A percentile compares a stretch with the other conserved stretches of the same genome.
These are phyloP conservation scores for Fusarium nanum DNA, from an alignment of 2,329 filamentous ascomycete species.

Conservation along the genomic window DNA sequence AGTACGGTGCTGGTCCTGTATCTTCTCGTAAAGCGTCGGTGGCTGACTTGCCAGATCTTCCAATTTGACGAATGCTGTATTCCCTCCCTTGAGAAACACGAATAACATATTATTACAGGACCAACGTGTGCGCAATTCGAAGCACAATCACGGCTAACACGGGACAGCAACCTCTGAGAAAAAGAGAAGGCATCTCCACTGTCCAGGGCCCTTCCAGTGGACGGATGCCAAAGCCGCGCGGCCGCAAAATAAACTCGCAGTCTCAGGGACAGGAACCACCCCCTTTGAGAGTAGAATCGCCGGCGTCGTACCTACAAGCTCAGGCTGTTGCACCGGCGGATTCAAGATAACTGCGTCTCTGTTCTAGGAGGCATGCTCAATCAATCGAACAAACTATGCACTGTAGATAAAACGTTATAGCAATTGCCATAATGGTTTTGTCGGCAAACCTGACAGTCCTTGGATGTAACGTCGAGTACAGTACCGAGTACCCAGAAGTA, in stretches of 20 bases:
- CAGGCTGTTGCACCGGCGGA: conserved; percentile 20
- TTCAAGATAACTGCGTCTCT: conserved; percentile 10
- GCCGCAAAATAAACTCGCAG: conserved; percentile 41
- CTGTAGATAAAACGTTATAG: not conserved
- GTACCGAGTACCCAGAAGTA: conserved; percentile 16
- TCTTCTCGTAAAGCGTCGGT: conserved; percentile 24
- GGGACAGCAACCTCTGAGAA: conserved; percentile 32
- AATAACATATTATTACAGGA: conserved; percentile 32
- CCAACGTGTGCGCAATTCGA: conserved; percentile 18
- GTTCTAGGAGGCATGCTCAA: not conserved
- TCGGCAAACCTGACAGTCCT: conserved; percentile 2
- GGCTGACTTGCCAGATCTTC: conserved; percentile 21
- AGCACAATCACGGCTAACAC: conserved; percentile 34
- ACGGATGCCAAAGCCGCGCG: conserved; percentile 38
- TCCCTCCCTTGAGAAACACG: conserved; percentile 9
- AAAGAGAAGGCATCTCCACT: conserved; percentile 36
- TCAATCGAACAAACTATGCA: not conserved
- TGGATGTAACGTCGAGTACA: conserved; percentile 1
- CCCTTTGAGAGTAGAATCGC: conserved; percentile 10
- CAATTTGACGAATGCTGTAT: conserved; percentile 12
- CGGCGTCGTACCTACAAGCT: conserved; percentile 9
- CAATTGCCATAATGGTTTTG: not conserved
- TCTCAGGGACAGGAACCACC: conserved; percentile 33
- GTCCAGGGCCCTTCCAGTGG: conserved; percentile 33
- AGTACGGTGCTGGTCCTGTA: not conserved